Evolutionary conservation across 2,329 filamentous ascomycete species (phyloP).

Genomic region (Alternaria hordeiaustralica): DNA sequence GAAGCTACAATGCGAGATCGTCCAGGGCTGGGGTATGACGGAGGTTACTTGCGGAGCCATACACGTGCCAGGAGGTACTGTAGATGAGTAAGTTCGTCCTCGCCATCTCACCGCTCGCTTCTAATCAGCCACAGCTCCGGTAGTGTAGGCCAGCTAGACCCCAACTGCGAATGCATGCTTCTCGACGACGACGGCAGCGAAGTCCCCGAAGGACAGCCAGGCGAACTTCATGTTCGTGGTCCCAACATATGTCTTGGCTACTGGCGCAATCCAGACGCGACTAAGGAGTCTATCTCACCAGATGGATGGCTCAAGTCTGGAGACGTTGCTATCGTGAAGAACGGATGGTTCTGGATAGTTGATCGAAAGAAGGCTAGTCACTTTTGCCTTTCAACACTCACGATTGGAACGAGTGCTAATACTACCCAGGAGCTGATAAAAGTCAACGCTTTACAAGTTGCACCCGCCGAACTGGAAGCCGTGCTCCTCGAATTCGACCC

Average conservation of each 20-base stretch:
- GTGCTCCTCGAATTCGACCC: conserved; percentile 60
- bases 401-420: not conserved
- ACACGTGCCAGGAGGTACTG: conserved; percentile 42
- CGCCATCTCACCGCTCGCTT: not conserved
- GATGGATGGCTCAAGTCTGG: conserved; percentile 51
- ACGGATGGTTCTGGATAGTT: conserved; percentile 48
- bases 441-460: conserved; percentile 50
- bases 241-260: conserved; percentile 52
- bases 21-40: conserved; percentile 53
- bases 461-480: conserved; percentile 54
- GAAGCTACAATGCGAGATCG: conserved; percentile 45
- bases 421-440: conserved; percentile 48
- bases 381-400: not conserved
- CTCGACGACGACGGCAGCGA: conserved; percentile 54
- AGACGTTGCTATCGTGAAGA: conserved; percentile 41
- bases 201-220: conserved; percentile 46
- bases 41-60: conserved; percentile 53
- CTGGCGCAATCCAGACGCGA: conserved; percentile 51
- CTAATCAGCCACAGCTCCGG: conserved; percentile 36
- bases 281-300: conserved; percentile 43
- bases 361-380: conserved; percentile 43
- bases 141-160: conserved; percentile 49
- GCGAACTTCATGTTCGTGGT: conserved; percentile 50
- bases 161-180: conserved; percentile 50
- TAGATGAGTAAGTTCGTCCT: conserved; percentile 38